Base-by-base conservation (phyloP, 495 filamentous ascomycete genomes). In the Penicillium samsonianum region DNA sequence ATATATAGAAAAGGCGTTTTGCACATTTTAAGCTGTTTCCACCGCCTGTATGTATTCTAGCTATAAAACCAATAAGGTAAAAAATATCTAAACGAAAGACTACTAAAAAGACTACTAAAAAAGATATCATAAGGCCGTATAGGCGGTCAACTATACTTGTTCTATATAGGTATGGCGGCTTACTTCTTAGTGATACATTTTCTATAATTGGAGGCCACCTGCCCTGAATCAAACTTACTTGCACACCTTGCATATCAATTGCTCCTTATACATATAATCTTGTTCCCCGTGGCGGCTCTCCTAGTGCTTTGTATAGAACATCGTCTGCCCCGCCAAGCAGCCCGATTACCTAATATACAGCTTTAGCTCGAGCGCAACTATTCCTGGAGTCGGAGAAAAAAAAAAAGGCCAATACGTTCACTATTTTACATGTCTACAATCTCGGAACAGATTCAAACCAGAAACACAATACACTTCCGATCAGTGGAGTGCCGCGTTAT, bases 361-460 rank as follows among this genome's bases (percentile, higher is more conserved):
- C 48, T 30, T n/a, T 59, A 60, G 55, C 48, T 48, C 57, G 59
- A 47, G 33, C 14, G 26, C 44, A 53, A 59, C 54, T 50, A 46
- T 62, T 42, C 63, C 44, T 63, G 58, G 58, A 46, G 48, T 56
- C 63, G 65, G 59, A 58, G 57, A 43, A 28, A 25, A 47, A 54
- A 44, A 44, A 48, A 54, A 38, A 26, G 2, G 17, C 25, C 6
- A 46, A 42, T 49, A 48, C 37, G 2, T 50, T 31, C 25, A 10
- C 20, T 50, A 47, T 35, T 37, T 19, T 33, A 9, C 28, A 10
- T 20, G 23, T 17, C 17, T 51, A 19, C 52, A 54, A 46, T 58
- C 42, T 62, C 55, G 56, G 57, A 56, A 51, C 58, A 61, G 57
- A n/a, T 35, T 20, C 17, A 4, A 22, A 23, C 30, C 50, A 53